These are phyloP conservation scores for Camellia granthamiana DNA, from an alignment of 148 eudicot species.

Conservation along the genomic window DNA sequence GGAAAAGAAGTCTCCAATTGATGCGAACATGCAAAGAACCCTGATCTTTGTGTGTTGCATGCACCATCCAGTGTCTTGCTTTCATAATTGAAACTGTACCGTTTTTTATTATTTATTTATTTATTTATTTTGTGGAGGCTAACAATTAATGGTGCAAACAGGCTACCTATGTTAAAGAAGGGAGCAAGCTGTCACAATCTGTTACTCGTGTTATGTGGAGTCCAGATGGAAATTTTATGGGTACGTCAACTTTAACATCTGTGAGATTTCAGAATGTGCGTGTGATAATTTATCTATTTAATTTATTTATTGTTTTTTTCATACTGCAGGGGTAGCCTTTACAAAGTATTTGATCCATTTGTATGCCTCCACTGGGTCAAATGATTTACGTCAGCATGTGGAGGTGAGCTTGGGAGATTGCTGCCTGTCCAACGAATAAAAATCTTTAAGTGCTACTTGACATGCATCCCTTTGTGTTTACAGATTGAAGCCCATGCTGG, in stretches of 20 bases:
- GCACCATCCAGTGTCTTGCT: neutral
- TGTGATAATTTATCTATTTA: neutral
- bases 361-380: conserved; percentile 65
- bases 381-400: conserved; percentile 70
- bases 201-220: conserved; percentile 86
- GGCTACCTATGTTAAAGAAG: conserved; percentile 62
- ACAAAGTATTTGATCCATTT: conserved; percentile 72
- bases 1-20: neutral
- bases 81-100: conserved; percentile 2
- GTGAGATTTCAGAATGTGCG: neutral
- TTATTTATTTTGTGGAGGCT: neutral
- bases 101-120: neutral
- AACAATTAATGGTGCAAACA: conserved; percentile 31
- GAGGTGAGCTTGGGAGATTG: conserved; percentile 49
- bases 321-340: conserved; percentile 85
- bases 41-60: neutral
- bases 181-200: conserved; percentile 25
- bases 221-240: conserved; percentile 74
- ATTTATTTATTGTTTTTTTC: neutral
- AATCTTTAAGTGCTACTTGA: neutral
- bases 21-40: neutral
- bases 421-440: conserved; percentile 9
- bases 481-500: conserved; percentile 90
- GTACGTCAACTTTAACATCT: conserved; percentile 33
- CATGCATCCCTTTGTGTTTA: conserved; percentile 16